Conservation (phyloP, 768 basidiomycete genomes). For the Mrakia frigida region DNA sequence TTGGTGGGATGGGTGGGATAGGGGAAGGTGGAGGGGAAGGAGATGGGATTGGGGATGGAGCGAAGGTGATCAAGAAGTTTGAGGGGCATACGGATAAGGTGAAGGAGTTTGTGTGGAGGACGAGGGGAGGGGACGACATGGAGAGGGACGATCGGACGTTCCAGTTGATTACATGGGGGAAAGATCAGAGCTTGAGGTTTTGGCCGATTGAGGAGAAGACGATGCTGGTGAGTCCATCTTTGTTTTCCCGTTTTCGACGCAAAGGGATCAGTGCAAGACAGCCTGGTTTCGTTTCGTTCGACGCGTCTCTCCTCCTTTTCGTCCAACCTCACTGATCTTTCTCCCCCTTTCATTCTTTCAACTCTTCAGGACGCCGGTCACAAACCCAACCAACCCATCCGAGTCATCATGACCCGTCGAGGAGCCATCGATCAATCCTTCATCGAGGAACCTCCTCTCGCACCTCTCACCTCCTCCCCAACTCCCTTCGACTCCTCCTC, state of each 20-base stretch:
- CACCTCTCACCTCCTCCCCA: background rate
- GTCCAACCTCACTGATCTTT: background rate
- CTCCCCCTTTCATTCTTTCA: background rate
- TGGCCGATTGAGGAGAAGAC: constrained; percentile 65
- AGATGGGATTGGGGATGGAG: constrained; percentile 35
- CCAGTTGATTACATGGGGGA: constrained; percentile 72
- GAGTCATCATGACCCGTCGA: constrained; percentile 32
- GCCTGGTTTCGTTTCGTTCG: no score
- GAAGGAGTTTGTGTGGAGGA: constrained; percentile 96
- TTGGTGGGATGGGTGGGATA: background rate
- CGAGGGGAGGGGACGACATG: constrained; percentile 51
- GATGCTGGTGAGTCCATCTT: constrained; percentile 7
- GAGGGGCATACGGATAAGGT: constrained; percentile 72
- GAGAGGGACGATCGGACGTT: constrained; percentile 55
- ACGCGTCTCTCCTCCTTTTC: background rate
- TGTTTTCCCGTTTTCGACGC: background rate
- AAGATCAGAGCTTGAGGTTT: constrained; percentile 82
- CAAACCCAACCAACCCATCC: constrained; percentile 22
- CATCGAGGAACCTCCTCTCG: constrained; percentile 28
- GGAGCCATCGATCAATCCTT: constrained; percentile 27
- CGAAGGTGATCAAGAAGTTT: constrained; percentile 63
- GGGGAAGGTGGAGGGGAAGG: no score
- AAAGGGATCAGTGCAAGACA: no score
- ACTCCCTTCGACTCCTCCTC: constrained; percentile 3
- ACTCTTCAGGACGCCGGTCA: constrained; percentile 23